A percentile compares a stretch with the other conserved stretches of the same genome.
These are phyloP conservation scores for Boletus subcaerulescens DNA, from an alignment of 768 basidiomycete species.

Conservation along the genomic window DNA sequence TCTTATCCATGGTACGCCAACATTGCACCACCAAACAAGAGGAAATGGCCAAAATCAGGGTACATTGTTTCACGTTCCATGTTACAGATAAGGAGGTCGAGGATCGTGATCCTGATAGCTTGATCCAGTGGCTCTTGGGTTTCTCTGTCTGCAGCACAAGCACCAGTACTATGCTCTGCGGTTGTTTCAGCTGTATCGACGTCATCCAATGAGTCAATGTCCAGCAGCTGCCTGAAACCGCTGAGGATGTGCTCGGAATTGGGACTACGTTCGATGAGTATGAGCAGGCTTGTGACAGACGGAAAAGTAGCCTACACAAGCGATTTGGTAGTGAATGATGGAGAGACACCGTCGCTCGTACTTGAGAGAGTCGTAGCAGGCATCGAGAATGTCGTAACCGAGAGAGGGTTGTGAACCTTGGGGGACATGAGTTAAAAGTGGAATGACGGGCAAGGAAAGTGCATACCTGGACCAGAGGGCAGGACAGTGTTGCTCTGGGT, in stretches of 20 bases:
- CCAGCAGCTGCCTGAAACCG: constrained; percentile 73
- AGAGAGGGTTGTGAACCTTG: constrained; percentile 46
- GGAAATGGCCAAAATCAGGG: constrained; percentile 85
- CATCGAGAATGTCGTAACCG: constrained; percentile 63
- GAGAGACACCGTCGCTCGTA: constrained; percentile 71
- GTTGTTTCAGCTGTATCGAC: constrained; percentile 55
- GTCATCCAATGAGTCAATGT: constrained; percentile 58
- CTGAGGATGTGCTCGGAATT: constrained; percentile 84
- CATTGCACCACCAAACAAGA: constrained; percentile 73
- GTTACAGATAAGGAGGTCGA: constrained; percentile 79
- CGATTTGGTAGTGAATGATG: constrained; percentile 58
- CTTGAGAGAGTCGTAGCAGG: constrained; percentile 69
- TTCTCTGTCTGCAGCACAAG: constrained; percentile 62
- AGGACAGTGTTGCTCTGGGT: constrained; percentile 56
- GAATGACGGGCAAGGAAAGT: neutral
- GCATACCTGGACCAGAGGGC: constrained; percentile 53
- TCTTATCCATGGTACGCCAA: constrained; percentile 62
- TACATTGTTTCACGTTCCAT: constrained; percentile 59
- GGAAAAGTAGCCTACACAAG: constrained; percentile 61
- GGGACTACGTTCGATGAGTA: constrained; percentile 72
- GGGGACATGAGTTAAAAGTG: constrained; percentile 2
- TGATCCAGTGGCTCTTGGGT: constrained; percentile 52
- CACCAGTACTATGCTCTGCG: constrained; percentile 65
- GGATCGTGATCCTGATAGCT: constrained; percentile 68
- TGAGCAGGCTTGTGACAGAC: constrained; percentile 69